phyloP scores from a whole-genome alignment of 1,284 basidiomycete species.

The Puccinia novopanici region DNA sequence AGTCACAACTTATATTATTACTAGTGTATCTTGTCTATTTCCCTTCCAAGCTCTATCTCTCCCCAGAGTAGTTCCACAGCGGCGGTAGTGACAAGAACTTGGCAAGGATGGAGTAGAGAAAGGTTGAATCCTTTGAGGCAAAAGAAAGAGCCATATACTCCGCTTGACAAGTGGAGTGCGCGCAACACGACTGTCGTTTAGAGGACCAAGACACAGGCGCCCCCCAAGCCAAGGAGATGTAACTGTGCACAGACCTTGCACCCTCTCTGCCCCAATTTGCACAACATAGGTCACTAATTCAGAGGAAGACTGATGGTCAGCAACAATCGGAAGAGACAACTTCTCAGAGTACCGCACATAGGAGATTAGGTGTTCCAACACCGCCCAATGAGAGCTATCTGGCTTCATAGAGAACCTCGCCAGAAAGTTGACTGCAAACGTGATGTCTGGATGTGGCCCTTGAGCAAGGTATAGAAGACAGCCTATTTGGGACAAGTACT shows the following conservation, averaged over 20 bases:
- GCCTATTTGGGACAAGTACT: not conserved
- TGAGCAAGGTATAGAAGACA: not conserved
- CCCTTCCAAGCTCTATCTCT: too few relatives aligned
- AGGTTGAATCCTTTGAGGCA: not conserved
- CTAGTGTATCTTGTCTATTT: too few relatives aligned
- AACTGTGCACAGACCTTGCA: not conserved
- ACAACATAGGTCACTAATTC: conserved; percentile 14
- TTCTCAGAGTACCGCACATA: not conserved
- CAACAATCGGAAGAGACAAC: not conserved
- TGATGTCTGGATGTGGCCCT: not conserved
- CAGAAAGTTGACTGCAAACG: too few relatives aligned
- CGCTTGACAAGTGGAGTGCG: conserved; percentile 31
- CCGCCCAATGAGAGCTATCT: conserved; percentile 3
- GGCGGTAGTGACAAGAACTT: not conserved
- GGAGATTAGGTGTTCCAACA: not conserved
- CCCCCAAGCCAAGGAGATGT: not conserved
- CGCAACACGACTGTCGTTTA: conserved; percentile 17
- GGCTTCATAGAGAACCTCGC: not conserved
- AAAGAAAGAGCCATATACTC: conserved; percentile 33
- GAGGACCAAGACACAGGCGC: conserved; percentile 20
- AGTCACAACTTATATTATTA: too few relatives aligned
- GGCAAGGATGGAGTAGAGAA: not conserved
- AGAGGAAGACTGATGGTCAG: not conserved
- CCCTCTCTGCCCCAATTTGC: conserved; percentile 36
- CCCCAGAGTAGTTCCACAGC: too few relatives aligned